A percentile compares a stretch with the other conserved stretches of the same genome.
Conservation (phyloP, 163 green algal genomes). For the Trebouxiophyceae sp. region DNA sequence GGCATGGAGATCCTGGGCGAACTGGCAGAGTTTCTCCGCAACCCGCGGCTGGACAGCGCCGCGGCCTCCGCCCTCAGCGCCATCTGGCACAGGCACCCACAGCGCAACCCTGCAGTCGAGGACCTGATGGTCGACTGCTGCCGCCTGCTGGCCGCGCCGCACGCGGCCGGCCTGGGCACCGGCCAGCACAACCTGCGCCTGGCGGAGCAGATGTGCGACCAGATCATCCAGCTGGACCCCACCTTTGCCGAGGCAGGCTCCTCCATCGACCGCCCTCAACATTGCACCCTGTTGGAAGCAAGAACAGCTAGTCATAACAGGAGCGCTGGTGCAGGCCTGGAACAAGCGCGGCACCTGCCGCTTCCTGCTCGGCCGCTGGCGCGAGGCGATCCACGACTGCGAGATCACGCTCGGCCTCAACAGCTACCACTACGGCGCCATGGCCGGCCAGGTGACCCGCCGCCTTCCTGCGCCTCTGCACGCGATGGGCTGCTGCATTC, state of each 20-base stretch:
- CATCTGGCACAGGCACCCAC: neutral
- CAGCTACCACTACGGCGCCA: conserved; percentile 57
- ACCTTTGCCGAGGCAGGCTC: conserved; percentile 1
- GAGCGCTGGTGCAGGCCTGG: conserved; percentile 39
- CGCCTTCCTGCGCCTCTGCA: too few species aligned
- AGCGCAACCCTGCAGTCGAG: neutral
- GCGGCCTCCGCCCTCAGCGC: conserved; percentile 32
- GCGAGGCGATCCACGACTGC: conserved; percentile 51
- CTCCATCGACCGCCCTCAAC: neutral
- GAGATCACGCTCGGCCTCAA: conserved; percentile 43
- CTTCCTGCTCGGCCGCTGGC: conserved; percentile 48
- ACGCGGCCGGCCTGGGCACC: neutral
- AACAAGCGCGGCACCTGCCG: conserved; percentile 67
- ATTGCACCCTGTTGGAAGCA: conserved; percentile 4
- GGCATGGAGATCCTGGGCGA: conserved; percentile 17
- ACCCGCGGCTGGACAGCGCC: conserved; percentile 16
- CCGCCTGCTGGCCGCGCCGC: neutral
- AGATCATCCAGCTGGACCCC: conserved; percentile 4
- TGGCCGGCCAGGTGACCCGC: conserved; percentile 39
- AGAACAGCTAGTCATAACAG: conserved; percentile 3
- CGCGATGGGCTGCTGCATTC: too few species aligned
- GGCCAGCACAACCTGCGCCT: neutral
- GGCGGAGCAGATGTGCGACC: neutral
- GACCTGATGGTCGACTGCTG: neutral
- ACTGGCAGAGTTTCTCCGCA: conserved; percentile 23